phyloP scores from a whole-genome alignment of 2,329 filamentous ascomycete genomes.

The Cryoendolithus antarcticus region DNA sequence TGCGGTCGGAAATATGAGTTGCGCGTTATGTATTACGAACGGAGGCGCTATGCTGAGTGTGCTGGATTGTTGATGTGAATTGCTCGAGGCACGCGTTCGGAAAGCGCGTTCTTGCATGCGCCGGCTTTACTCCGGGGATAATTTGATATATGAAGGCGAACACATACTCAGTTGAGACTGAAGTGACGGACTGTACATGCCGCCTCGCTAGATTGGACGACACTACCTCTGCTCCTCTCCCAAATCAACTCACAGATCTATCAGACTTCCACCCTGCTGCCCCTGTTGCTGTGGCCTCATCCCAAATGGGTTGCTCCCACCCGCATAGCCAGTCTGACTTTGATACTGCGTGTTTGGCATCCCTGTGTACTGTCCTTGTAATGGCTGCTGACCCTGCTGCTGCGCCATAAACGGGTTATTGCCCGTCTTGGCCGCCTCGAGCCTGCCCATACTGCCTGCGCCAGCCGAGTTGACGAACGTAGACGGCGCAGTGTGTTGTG shows the following conservation, averaged over 20 bases:
- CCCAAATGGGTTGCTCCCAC: conserved; percentile 44
- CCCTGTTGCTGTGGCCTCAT: conserved; percentile 31
- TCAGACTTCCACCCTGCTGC: conserved; percentile 45
- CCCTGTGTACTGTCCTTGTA: conserved; percentile 8
- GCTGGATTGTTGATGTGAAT: no score
- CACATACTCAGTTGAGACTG: no score
- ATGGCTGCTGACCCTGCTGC: conserved; percentile 28
- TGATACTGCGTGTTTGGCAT: conserved; percentile 30
- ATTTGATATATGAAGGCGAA: no score
- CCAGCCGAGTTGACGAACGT: conserved; percentile 96
- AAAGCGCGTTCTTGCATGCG: no score
- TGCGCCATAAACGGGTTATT: conserved; percentile 85
- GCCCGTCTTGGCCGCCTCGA: conserved; percentile 57
- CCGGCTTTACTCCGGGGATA: no score
- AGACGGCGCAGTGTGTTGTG: conserved; percentile 91
- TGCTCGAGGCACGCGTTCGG: no score
- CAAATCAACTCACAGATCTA: conserved; percentile 35
- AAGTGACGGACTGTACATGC: no score
- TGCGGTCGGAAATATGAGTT: not conserved
- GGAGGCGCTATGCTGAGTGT: no score
- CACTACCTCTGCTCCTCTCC: no score
- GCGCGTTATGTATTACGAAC: not conserved
- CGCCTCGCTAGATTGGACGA: no score
- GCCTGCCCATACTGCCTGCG: conserved; percentile 50
- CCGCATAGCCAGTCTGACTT: conserved; percentile 41